Base-by-base conservation (phyloP, 768 basidiomycete genomes). In the Rhodosporidiobolus odoratus region DNA sequence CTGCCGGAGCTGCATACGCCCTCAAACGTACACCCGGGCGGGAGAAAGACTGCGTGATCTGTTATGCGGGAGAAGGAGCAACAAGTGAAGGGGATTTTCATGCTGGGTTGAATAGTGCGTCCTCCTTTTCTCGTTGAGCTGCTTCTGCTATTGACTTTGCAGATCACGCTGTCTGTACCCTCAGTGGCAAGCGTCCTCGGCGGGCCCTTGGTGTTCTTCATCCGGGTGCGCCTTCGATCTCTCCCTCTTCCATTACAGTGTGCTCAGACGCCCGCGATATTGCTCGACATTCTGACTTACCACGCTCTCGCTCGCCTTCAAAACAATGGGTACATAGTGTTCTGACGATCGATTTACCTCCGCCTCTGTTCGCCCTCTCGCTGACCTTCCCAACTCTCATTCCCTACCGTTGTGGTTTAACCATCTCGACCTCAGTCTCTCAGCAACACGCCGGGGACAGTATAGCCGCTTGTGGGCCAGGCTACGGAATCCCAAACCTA, bases 1-100 rank as follows among this genome's bases (percentile, higher is more conserved):
- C 92, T 32, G 92, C 93, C 0, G 94, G 93, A 23, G 91, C 95
- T 10, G 93, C 85, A 0, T 95, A 90, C 77, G 92, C 94, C 1
- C 83, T 97, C 65, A 88, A 88, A 75, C 87, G 92, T 53, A 88
- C 88, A 0, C 81, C 79, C 57, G 86, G 88, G 43, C 84, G 86
- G 38, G 83, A 84, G 56, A 86, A 85, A 62, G 88, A 87, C 65
- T 87, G 92, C 58, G 92, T 93, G 0, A 89, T 87, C 16, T 91
- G 91, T 60, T 96, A 87, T 79, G 94, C 95, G 72, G 93, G 93
- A 32, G 94, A 97, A 80, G 93, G 79, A 23, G 91, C 92, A 13
- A 91, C 92, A 4, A 91, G 90, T 3, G 93, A 95, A 80, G 92
- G 92, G 66, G 93, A 96, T 79, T 95, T 95, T 78, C 93, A 97